Evolutionary conservation across 2,329 filamentous ascomycete species (phyloP).

Genomic region (Emergomyces orientalis): DNA sequence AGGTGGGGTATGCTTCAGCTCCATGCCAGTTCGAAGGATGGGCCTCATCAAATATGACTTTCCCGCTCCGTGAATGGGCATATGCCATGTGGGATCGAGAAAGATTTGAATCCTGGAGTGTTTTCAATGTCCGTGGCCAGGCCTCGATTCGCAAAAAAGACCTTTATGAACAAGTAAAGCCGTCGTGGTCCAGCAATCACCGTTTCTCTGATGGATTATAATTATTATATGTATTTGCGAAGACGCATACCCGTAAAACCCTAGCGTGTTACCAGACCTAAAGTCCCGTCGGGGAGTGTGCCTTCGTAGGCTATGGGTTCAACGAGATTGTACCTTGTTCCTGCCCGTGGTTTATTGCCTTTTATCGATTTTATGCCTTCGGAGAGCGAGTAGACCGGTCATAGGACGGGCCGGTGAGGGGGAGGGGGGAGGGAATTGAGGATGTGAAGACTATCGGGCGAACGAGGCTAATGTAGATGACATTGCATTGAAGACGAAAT

Average conservation of each 20-base stretch:
- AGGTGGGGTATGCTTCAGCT: background rate
- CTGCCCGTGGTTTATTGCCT: background rate
- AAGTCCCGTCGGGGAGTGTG: background rate
- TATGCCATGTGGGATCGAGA: background rate
- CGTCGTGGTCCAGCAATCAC: background rate
- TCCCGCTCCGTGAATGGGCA: background rate
- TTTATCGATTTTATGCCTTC: background rate
- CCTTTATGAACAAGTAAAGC: background rate
- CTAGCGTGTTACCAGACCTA: background rate
- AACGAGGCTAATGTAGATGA: no score
- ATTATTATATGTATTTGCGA: no score
- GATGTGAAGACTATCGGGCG: no score
- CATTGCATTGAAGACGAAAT: background rate
- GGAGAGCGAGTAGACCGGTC: no score
- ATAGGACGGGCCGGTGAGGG: background rate
- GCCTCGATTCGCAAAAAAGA: background rate
- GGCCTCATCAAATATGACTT: background rate
- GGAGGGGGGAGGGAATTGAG: background rate
- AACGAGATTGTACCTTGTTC: background rate
- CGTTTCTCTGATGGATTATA: background rate
- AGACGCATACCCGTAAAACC: no score
- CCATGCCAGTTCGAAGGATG: background rate
- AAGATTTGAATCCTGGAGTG: background rate
- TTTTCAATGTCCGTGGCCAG: background rate
- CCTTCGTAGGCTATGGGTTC: background rate